phyloP scores from a whole-genome alignment of 2,329 filamentous ascomycete species.

The Leptographium wingfieldii region DNA sequence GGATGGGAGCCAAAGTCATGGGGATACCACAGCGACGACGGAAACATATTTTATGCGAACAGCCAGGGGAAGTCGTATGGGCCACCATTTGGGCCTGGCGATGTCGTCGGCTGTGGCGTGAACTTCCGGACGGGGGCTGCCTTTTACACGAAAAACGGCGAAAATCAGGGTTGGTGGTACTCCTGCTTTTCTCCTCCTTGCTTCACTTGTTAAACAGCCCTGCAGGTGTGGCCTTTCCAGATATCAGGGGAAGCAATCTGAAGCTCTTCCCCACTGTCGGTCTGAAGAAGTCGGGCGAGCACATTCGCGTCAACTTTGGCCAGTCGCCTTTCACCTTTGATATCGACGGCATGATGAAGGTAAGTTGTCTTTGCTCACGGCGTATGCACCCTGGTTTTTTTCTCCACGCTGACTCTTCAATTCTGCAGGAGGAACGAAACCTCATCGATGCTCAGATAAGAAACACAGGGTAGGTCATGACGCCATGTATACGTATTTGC shows the following conservation, averaged over 20 bases:
- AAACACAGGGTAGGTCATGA: slow-evolving; percentile 24
- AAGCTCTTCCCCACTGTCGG: slow-evolving; percentile 55
- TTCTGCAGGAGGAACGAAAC: slow-evolving; percentile 43
- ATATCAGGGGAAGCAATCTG: slow-evolving; percentile 39
- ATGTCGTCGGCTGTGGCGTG: slow-evolving; percentile 52
- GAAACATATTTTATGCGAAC: slow-evolving; percentile 44
- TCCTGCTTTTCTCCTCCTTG: not conserved
- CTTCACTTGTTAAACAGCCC: slow-evolving; percentile 14
- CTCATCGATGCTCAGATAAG: slow-evolving; percentile 48
- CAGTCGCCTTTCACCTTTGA: slow-evolving; percentile 76
- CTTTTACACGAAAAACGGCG: slow-evolving; percentile 59
- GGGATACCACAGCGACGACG: slow-evolving; percentile 59
- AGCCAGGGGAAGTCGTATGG: slow-evolving; percentile 46
- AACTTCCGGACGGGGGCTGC: slow-evolving; percentile 51
- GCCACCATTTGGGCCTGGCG: slow-evolving; percentile 39
- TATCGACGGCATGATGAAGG: slow-evolving; percentile 75
- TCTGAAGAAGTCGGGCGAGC: slow-evolving; percentile 52
- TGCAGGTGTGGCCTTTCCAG: slow-evolving; percentile 56
- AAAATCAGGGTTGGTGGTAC: slow-evolving; percentile 34
- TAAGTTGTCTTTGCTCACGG: slow-evolving; percentile 27
- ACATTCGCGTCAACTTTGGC: slow-evolving; percentile 53
- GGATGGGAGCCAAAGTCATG: slow-evolving; percentile 58
- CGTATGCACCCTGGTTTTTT: not conserved
- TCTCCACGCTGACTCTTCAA: not conserved
- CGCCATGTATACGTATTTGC: not conserved